Evolutionary conservation across 768 basidiomycete genomes (phyloP), one percentile per base, ranked within the genome.

Genomic region (Phallus indusiatus): DNA sequence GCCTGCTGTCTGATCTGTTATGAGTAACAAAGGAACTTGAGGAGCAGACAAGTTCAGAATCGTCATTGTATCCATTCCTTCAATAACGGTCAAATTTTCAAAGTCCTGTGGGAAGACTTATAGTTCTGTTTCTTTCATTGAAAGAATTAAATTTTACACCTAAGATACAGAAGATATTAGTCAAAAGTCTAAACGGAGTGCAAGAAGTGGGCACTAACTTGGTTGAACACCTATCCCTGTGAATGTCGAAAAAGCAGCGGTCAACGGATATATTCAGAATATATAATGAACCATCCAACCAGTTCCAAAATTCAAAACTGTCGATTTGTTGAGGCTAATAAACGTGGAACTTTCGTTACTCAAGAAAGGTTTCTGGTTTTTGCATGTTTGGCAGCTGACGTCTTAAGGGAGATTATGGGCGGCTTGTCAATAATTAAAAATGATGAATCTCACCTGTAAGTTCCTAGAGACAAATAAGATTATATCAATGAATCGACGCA

Each of bases 281-380:
- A 20, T 16, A 22, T 51, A 22, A 51, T 3, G 16, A 20, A 4
- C 16, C 14, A 51, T 21, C 21, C 1, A 28, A 55, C 81, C 81
- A 2, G 82, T 82, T 16, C 73, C 70, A 66, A 84, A 82, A n/a
- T 75, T 75, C 59, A 82, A 76, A 22, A 73, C 74, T 57, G 65
- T 71, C 1, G 72, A 73, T 17, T 66, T 67, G 46, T 75, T 73
- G 6, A 71, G 72, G 62, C 77, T 76, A 35, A 78, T 71, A 60
- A 78, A 84, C 1, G 81, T 81, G 14, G 77, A 76, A 61, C 80
- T 81, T 64, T 73, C 72, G 1, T 72, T 69, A 0, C 76, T 64
- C 63, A 81, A 71, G 62, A 82, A 82, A 57, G 76, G 69, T 62
- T 72, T 65, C 64, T 79, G 78, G 52, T 74, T 71, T 12, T 66